Evolutionary conservation across 768 basidiomycete species (phyloP), one percentile per base, ranked within the genome.

Genomic region (Russula ochroleuca): DNA sequence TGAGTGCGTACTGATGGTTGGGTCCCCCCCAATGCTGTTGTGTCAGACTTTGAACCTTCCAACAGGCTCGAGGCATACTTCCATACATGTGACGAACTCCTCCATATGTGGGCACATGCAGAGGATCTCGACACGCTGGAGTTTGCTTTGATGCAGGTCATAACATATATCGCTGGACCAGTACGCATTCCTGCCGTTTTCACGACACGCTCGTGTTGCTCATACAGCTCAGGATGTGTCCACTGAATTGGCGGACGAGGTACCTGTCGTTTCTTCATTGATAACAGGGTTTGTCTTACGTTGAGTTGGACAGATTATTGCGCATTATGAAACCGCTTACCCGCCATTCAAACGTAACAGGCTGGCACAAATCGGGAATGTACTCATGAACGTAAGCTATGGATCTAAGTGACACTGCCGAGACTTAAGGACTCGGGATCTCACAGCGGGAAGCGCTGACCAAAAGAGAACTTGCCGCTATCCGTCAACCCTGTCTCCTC

Each of bases 101-200:
- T 72, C n/a, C 66, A 70, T 9, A 66, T 72, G 58, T 72, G 71
- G 71, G 68, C 64, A 37, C 68, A 71, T 47, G 70, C 71, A 5
- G 65, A 64, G 23, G 67, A 72, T 54, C 59, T 72, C n/a, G 71
- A 72, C 43, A 66, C 66, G 25, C 59, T 70, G 35, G 71, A 72
- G 58, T 68, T 72, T 45, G 28, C 68, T 23, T 53, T 67, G 49
- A 63, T 70, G 57, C 72, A 72, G 49, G 54, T 72, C 45, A 60
- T 65, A 45, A 21, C 67, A 37, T 70, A 72, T 59, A 64, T 72
- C 33, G 58, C 65, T 8, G 67, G 67, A 47, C 63, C 66, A 21
- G 71, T 67, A 49, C 49, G 66, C 49, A 21, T 35, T 38, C 17
- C 33, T 37, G 8, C 31, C 38, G n/a, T 28, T 54, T 38, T 50